Conservation (phyloP, 2,329 filamentous ascomycete species). For the Alternaria gaisen region DNA sequence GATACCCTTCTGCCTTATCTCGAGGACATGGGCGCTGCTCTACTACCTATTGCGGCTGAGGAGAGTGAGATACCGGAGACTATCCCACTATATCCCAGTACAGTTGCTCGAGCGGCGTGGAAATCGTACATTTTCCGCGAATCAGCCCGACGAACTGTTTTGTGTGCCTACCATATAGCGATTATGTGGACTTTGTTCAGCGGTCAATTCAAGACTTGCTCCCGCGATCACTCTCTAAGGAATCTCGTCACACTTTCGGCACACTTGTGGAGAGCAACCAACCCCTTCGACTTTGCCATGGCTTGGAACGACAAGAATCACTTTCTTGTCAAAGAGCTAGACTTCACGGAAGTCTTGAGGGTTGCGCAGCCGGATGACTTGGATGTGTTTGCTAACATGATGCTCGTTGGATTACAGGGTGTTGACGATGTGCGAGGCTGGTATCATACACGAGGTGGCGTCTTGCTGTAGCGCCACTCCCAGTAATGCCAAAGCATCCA, state of each 20-base stretch:
- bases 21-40: constrained; percentile 16
- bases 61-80: constrained; percentile 27
- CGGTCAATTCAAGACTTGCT: constrained; percentile 27
- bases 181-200: constrained; percentile 33
- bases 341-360: constrained; percentile 36
- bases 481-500: neutral
- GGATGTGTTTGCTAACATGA: constrained; percentile 40
- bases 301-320: constrained; percentile 45
- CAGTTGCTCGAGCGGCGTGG: constrained; percentile 56
- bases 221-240: constrained; percentile 9
- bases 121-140: constrained; percentile 63
- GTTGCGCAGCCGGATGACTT: constrained; percentile 38
- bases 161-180: constrained; percentile 59
- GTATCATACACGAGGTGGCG: constrained; percentile 36
- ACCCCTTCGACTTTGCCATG: constrained; percentile 42
- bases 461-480: constrained; percentile 4
- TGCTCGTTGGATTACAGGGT: constrained; percentile 38
- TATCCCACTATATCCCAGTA: constrained; percentile 53
- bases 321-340: constrained; percentile 39
- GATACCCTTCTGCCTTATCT: constrained; percentile 31
- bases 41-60: constrained; percentile 18
- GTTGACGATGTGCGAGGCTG: constrained; percentile 44
- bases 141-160: constrained; percentile 62
- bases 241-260: constrained; percentile 37
- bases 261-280: constrained; percentile 42